Percentiles rank a stretch among this genome's conserved stretches.
phyloP scores from a whole-genome alignment of 768 basidiomycete species.

The Thelephora ganbajun region DNA sequence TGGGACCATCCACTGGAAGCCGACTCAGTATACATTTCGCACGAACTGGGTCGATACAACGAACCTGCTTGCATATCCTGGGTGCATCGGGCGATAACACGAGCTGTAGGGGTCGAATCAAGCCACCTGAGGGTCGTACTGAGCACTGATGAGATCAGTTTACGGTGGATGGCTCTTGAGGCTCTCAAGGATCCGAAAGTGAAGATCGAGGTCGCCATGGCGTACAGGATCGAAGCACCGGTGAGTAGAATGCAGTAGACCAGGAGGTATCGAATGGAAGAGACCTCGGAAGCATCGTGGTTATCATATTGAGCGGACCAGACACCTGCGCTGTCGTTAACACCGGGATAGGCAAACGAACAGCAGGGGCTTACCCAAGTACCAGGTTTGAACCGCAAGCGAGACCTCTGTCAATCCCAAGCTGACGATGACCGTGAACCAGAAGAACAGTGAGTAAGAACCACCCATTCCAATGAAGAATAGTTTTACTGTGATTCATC shows the following conservation, averaged over 20 bases:
- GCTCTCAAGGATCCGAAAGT: slow-evolving; percentile 38
- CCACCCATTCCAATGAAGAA: slow-evolving; percentile 15
- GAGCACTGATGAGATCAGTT: slow-evolving; percentile 38
- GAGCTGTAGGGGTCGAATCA: slow-evolving; percentile 35
- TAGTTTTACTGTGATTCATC: slow-evolving; percentile 16
- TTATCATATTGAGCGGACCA: slow-evolving; percentile 30
- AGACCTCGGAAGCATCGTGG: slow-evolving; percentile 19
- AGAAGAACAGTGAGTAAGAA: slow-evolving; percentile 15
- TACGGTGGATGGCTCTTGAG: slow-evolving; percentile 36
- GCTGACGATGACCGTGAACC: slow-evolving; percentile 14
- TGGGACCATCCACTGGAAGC: slow-evolving; percentile 21
- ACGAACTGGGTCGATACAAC: neutral
- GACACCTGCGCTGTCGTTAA: slow-evolving; percentile 5
- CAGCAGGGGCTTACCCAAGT: slow-evolving; percentile 17
- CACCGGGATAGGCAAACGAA: neutral
- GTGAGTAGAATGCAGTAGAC: slow-evolving; percentile 26
- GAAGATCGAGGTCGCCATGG: slow-evolving; percentile 22
- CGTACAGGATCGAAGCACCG: slow-evolving; percentile 18
- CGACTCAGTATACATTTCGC: neutral
- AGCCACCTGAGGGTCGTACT: slow-evolving; percentile 47
- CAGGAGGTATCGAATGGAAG: slow-evolving; percentile 31
- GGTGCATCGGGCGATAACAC: slow-evolving; percentile 53
- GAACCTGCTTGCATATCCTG: slow-evolving; percentile 38
- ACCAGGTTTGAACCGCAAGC: slow-evolving; percentile 23
- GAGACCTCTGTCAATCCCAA: slow-evolving; percentile 12